phyloP scores from a whole-genome alignment of 2,329 filamentous ascomycete species.

The Pyrenophora seminiperda region DNA sequence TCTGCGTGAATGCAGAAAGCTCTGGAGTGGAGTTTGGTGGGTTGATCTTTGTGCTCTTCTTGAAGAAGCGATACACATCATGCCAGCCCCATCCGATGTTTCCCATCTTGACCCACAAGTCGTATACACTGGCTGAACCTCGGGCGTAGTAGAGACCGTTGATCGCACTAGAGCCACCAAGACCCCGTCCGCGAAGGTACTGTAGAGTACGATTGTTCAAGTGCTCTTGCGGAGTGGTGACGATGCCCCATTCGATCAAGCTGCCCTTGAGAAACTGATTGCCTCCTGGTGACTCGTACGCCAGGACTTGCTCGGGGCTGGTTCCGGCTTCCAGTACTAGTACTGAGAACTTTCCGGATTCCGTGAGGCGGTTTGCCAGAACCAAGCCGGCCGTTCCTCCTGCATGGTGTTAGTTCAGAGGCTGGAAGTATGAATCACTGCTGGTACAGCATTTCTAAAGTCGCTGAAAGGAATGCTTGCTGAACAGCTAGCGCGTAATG shows the following conservation, averaged over 20 bases:
- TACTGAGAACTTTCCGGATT: slow-evolving; percentile 31
- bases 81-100: slow-evolving; percentile 61
- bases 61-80: slow-evolving; percentile 28
- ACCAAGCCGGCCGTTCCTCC: slow-evolving; percentile 35
- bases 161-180: slow-evolving; percentile 43
- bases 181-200: slow-evolving; percentile 30
- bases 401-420: background rate
- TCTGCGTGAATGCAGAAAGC: slow-evolving; percentile 32
- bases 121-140: slow-evolving; percentile 43
- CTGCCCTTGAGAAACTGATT: slow-evolving; percentile 37
- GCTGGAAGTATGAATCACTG: background rate
- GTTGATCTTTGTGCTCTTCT: slow-evolving; percentile 39
- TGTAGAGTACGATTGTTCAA: slow-evolving; percentile 29
- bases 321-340: slow-evolving; percentile 43
- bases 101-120: slow-evolving; percentile 63
- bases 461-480: no score
- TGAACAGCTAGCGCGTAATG: no score
- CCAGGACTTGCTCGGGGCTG: slow-evolving; percentile 37
- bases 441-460: no score
- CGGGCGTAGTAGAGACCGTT: slow-evolving; percentile 46
- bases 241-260: slow-evolving; percentile 38
- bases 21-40: slow-evolving; percentile 27
- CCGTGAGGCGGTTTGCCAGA: slow-evolving; percentile 33
- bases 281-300: slow-evolving; percentile 36
- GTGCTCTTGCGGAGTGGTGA: slow-evolving; percentile 31